A percentile compares a stretch with the other conserved stretches of the same genome.
Evolutionary conservation across 1,284 basidiomycete species (phyloP).

Genomic region (Apiotrichum montevideense): DNA sequence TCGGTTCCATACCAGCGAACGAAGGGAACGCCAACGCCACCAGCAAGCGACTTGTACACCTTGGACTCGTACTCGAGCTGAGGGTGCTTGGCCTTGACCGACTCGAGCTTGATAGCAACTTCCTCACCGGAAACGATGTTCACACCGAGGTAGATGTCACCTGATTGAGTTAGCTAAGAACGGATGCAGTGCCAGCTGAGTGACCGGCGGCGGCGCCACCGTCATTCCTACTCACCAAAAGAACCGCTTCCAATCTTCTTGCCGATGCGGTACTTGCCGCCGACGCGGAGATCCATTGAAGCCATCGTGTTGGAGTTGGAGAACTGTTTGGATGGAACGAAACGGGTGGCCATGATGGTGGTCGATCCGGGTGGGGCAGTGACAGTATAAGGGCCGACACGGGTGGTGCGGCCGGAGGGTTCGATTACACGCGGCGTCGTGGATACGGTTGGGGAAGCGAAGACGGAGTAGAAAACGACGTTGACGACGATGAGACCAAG

Average conservation of each 20-base stretch:
- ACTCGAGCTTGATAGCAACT: conserved; percentile 99
- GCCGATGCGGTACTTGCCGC: conserved; percentile 96
- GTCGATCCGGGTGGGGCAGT: background rate
- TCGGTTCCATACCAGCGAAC: conserved; percentile 99
- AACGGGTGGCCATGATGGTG: conserved; percentile 11
- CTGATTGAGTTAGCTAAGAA: conserved; percentile 46
- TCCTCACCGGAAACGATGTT: conserved; percentile 99
- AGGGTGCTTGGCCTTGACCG: conserved; percentile 99
- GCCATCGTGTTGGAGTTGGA: conserved; percentile 35
- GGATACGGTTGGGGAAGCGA: background rate
- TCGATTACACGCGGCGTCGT: conserved; percentile 1
- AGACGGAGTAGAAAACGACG: background rate
- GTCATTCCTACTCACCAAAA: conserved; percentile 63
- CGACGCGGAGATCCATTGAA: conserved; percentile 84
- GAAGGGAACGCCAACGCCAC: conserved; percentile 96
- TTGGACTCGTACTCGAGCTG: conserved; percentile 99
- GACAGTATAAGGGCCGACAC: background rate
- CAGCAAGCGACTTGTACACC: conserved; percentile 94
- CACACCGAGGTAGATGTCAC: conserved; percentile 98
- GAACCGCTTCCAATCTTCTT: conserved; percentile 99
- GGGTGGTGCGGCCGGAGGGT: background rate
- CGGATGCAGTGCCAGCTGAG: no score
- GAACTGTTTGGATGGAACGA: conserved; percentile 6
- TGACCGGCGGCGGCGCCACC: background rate
- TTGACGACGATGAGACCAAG: background rate